phyloP scores from a whole-genome alignment of 257 asterid species.

The Solanum sejunctum region DNA sequence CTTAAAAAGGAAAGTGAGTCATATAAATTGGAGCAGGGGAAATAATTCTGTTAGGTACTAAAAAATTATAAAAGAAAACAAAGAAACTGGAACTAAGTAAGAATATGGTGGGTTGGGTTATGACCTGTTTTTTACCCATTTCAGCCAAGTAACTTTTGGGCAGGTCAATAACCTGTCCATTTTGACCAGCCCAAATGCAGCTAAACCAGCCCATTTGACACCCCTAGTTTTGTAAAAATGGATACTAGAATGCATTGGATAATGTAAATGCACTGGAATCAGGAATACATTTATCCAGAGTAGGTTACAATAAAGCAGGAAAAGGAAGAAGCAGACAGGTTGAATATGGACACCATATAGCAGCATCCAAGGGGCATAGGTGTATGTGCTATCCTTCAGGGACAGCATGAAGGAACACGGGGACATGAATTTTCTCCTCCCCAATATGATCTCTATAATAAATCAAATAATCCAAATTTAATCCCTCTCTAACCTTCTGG shows the following conservation, averaged over 20 bases:
- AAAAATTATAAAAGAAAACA: neutral
- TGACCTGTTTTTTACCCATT: neutral
- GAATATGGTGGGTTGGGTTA: neutral
- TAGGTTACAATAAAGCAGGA: neutral
- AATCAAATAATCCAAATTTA: neutral
- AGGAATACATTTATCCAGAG: neutral
- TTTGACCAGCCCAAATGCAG: neutral
- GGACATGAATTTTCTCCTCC: neutral
- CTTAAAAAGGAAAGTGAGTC: too few species aligned
- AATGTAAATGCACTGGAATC: neutral
- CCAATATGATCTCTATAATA: too few species aligned
- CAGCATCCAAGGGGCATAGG: neutral
- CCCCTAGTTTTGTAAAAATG: neutral
- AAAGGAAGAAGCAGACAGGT: neutral
- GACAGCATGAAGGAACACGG: neutral
- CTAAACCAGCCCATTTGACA: neutral
- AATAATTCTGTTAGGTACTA: neutral
- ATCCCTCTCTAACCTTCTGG: neutral
- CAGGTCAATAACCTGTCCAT: neutral
- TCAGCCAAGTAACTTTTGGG: neutral
- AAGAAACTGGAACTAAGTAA: neutral
- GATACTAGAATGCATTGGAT: neutral
- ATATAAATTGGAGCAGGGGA: too few species aligned
- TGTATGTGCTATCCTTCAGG: neutral
- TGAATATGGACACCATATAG: neutral